These are phyloP conservation scores for Cantharellus anzutake DNA, from an alignment of 768 basidiomycete genomes.

Conservation along the genomic window DNA sequence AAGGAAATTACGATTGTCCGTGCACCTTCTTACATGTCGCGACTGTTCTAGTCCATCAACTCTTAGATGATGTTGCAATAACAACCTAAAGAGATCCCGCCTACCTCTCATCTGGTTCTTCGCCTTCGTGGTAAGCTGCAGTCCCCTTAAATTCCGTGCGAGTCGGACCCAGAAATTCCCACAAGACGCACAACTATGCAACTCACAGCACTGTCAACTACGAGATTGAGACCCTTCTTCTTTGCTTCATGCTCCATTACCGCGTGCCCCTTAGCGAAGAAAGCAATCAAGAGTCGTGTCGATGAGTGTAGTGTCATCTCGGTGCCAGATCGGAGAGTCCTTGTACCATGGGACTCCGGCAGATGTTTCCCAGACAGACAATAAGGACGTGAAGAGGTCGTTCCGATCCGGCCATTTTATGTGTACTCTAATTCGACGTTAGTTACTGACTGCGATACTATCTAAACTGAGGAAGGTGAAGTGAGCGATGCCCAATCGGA, in stretches of 20 bases:
- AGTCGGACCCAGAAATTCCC: background rate
- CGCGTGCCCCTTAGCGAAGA: constrained; percentile 3
- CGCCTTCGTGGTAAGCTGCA: constrained; percentile 7
- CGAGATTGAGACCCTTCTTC: constrained; percentile 2
- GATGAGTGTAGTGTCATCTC: background rate
- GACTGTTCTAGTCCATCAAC: constrained; percentile 1
- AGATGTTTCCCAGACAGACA: constrained; percentile 8
- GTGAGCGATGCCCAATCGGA: too few relatives aligned
- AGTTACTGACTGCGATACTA: too few relatives aligned
- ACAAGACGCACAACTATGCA: background rate
- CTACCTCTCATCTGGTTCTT: constrained; percentile 7
- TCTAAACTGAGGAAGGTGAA: too few relatives aligned
- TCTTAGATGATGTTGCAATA: background rate
- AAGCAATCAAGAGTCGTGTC: background rate
- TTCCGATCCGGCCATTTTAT: too few relatives aligned
- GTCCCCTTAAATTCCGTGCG: constrained; percentile 1
- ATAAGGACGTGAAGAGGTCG: constrained; percentile 1
- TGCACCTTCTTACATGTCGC: constrained; percentile 8
- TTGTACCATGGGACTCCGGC: constrained; percentile 5
- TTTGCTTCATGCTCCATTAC: constrained; percentile 7
- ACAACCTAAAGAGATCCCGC: background rate
- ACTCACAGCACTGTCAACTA: constrained; percentile 8
- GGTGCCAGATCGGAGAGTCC: background rate
- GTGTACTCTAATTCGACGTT: too few relatives aligned
- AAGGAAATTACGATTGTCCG: background rate